phyloP scores from a whole-genome alignment of 805 yeast genomes.

The Pichia pseudocactophila region DNA sequence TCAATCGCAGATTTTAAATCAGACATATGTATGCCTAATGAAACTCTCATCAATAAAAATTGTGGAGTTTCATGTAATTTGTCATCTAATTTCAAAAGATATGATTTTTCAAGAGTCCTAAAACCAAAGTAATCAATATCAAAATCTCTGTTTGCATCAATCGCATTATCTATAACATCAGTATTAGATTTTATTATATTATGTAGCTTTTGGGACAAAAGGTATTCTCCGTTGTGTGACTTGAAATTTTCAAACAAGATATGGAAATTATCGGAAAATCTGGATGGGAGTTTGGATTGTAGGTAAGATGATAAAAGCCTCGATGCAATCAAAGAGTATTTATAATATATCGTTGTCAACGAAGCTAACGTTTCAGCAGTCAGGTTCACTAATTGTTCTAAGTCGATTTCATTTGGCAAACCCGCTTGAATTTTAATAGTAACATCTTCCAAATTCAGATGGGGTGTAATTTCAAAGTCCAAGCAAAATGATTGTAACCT shows the following conservation, averaged over 20 bases:
- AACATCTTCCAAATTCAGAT: constrained; percentile 37
- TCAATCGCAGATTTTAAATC: constrained; percentile 60
- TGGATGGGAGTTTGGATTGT: constrained; percentile 75
- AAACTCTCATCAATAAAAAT: constrained; percentile 81
- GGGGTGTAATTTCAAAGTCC: constrained; percentile 32
- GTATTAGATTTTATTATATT: constrained; percentile 49
- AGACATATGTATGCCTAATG: constrained; percentile 79
- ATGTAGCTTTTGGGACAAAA: constrained; percentile 25
- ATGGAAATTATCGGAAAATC: constrained; percentile 62
- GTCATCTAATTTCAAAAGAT: constrained; percentile 57
- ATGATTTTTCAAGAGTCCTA: constrained; percentile 85
- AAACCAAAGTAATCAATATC: constrained; percentile 79
- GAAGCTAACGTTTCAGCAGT: constrained; percentile 95
- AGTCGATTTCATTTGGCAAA: constrained; percentile 39
- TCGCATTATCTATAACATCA: constrained; percentile 56
- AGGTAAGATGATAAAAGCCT: constrained; percentile 78
- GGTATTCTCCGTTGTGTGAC: background rate
- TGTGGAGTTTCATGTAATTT: constrained; percentile 86
- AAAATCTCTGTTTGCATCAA: constrained; percentile 67
- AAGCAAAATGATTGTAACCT: constrained; percentile 9
- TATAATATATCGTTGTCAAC: constrained; percentile 91
- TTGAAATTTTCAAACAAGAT: constrained; percentile 27
- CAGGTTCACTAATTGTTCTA: constrained; percentile 30
- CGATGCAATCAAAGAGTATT: constrained; percentile 86
- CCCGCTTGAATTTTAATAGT: constrained; percentile 41